phyloP scores from a whole-genome alignment of 1,284 basidiomycete species.

The Meira miltonrushii region DNA sequence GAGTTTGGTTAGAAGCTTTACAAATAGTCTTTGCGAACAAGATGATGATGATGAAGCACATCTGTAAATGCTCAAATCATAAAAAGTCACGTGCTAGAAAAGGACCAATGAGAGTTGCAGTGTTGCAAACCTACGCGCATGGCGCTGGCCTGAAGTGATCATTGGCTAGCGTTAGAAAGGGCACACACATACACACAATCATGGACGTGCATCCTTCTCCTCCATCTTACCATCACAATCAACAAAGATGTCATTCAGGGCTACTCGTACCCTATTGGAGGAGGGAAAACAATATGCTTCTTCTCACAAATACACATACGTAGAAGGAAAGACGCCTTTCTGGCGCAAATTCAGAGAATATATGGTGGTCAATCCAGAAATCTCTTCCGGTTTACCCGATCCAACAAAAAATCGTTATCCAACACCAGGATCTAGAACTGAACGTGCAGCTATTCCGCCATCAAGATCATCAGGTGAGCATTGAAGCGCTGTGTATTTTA shows the following conservation, averaged over 20 bases:
- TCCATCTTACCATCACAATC: constrained; percentile 1
- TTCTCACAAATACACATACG: constrained; percentile 43
- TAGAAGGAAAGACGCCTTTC: constrained; percentile 49
- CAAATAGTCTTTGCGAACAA: too few relatives aligned
- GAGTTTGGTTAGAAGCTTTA: too few relatives aligned
- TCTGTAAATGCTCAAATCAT: too few relatives aligned
- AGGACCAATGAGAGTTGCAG: too few relatives aligned
- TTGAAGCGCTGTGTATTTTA: neutral
- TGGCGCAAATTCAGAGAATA: constrained; percentile 48
- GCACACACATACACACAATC: neutral
- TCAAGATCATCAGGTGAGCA: constrained; percentile 60
- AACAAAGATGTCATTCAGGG: constrained; percentile 3
- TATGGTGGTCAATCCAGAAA: constrained; percentile 70
- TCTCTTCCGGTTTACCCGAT: constrained; percentile 84
- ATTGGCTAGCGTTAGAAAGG: too few relatives aligned
- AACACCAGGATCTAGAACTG: constrained; percentile 76
- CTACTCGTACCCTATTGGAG: neutral
- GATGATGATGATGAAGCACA: too few relatives aligned
- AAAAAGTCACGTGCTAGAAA: too few relatives aligned
- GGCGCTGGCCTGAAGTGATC: too few relatives aligned
- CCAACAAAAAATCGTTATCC: constrained; percentile 71
- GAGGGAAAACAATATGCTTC: constrained; percentile 20
- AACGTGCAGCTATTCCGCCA: constrained; percentile 77
- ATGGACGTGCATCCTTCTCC: too few relatives aligned
- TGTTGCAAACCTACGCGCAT: too few relatives aligned